These are phyloP conservation scores for Zymoseptoria brevis DNA, from an alignment of 2,329 filamentous ascomycete species.

Conservation along the genomic window DNA sequence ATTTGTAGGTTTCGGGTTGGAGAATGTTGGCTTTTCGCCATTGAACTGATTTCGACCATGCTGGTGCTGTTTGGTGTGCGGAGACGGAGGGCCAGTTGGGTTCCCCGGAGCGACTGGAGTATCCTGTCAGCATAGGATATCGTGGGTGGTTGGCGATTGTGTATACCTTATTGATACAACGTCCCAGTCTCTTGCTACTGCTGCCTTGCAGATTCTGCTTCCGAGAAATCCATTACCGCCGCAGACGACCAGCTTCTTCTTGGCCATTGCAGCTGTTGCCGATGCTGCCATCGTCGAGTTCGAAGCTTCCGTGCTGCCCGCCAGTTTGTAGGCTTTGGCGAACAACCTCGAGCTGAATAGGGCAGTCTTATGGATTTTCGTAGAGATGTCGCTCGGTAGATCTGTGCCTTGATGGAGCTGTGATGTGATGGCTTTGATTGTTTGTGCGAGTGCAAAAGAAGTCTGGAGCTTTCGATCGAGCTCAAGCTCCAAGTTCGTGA, in stretches of 20 bases:
- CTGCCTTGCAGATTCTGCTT: slow-evolving; percentile 81
- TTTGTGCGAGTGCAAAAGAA: background rate
- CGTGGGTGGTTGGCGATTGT: background rate
- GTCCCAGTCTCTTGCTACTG: slow-evolving; percentile 76
- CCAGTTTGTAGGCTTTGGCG: background rate
- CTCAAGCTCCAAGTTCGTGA: background rate
- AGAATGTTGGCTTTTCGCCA: slow-evolving; percentile 90
- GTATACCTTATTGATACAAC: slow-evolving; percentile 82
- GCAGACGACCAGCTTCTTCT: slow-evolving; percentile 80
- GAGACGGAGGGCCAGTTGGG: slow-evolving; percentile 77
- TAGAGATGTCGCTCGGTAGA: background rate
- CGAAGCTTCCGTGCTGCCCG: background rate
- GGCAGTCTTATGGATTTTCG: too few species aligned
- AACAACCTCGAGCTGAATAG: background rate
- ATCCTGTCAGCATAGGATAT: background rate
- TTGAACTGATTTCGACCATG: slow-evolving; percentile 73
- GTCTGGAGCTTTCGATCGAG: background rate
- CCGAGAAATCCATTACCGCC: slow-evolving; percentile 88
- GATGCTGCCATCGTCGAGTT: slow-evolving; percentile 10
- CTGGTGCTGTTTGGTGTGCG: slow-evolving; percentile 59
- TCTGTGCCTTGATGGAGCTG: background rate
- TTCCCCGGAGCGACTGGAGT: slow-evolving; percentile 71
- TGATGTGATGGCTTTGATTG: background rate
- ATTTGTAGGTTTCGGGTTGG: slow-evolving; percentile 67
- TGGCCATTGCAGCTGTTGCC: slow-evolving; percentile 21